Evolutionary conservation across 305 asterid species (phyloP).

Genomic region (Withania somnifera): DNA sequence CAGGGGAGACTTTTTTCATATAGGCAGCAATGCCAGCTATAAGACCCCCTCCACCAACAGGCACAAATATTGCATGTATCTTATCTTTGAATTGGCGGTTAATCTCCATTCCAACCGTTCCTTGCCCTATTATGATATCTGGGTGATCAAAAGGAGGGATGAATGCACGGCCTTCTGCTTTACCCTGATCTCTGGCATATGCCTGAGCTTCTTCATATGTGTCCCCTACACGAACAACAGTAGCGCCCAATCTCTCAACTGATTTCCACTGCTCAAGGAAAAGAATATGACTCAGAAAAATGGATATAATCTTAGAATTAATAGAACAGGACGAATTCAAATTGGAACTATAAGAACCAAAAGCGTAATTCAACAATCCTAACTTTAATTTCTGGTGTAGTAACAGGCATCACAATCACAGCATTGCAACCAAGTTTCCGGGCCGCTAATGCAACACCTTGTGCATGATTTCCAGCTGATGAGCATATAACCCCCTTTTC

Average conservation of each 20-base stretch:
- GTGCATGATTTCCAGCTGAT: slow-evolving; percentile 93
- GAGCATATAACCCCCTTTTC: slow-evolving; percentile 76
- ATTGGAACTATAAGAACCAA: background rate
- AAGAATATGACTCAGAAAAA: too few relatives aligned
- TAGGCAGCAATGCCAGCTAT: slow-evolving; percentile 90
- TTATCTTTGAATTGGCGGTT: slow-evolving; percentile 56
- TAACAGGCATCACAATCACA: slow-evolving; percentile 75
- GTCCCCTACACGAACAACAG: slow-evolving; percentile 68
- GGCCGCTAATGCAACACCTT: slow-evolving; percentile 84
- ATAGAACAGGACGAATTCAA: slow-evolving; percentile 1
- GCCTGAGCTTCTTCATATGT: slow-evolving; percentile 80
- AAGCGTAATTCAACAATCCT: slow-evolving; percentile 3
- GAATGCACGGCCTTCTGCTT: slow-evolving; percentile 59
- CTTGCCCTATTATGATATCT: slow-evolving; percentile 79
- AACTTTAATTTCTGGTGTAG: slow-evolving; percentile 84
- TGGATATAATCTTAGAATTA: slow-evolving; percentile 7
- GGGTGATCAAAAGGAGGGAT: slow-evolving; percentile 91
- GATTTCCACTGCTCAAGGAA: slow-evolving; percentile 43
- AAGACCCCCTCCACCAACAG: slow-evolving; percentile 89
- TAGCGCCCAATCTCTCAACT: slow-evolving; percentile 70
- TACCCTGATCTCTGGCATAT: slow-evolving; percentile 58
- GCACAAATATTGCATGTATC: slow-evolving; percentile 75
- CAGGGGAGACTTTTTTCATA: slow-evolving; percentile 71
- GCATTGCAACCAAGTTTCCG: slow-evolving; percentile 61
- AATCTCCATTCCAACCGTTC: slow-evolving; percentile 90